phyloP scores from a whole-genome alignment of 1,139 yeast genomes.

The Kodamaea ohmeri region DNA sequence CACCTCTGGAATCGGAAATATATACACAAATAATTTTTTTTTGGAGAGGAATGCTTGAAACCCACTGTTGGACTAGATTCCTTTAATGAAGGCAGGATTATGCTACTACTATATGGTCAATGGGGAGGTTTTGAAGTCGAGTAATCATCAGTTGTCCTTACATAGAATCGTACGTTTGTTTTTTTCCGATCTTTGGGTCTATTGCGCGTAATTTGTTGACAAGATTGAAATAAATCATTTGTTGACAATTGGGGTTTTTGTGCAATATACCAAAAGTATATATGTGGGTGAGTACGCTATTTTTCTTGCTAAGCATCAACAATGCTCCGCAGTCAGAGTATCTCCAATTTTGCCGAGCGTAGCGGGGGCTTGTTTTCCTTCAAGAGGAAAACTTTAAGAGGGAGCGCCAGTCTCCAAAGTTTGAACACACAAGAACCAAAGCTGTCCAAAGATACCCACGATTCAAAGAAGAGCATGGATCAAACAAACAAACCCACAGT shows the following conservation, averaged over 20 bases:
- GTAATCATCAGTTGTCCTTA: too few relatives aligned
- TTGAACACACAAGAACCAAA: background rate
- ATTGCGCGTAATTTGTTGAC: background rate
- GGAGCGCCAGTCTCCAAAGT: slow-evolving; percentile 5
- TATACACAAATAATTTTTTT: background rate
- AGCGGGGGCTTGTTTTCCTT: slow-evolving; percentile 26
- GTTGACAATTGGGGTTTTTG: slow-evolving; percentile 7
- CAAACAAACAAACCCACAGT: background rate
- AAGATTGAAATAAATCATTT: background rate
- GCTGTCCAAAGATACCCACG: too few relatives aligned
- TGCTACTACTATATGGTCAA: too few relatives aligned
- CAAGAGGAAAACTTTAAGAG: slow-evolving; percentile 14
- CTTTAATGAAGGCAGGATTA: too few relatives aligned
- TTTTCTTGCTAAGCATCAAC: background rate
- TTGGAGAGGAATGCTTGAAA: background rate
- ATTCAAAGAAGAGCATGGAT: too few relatives aligned
- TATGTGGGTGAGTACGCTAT: slow-evolving; percentile 2
- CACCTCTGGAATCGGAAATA: slow-evolving; percentile 2
- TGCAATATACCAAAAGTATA: slow-evolving; percentile 1
- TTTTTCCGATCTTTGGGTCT: background rate
- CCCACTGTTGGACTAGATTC: too few relatives aligned
- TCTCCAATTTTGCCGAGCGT: slow-evolving; percentile 26
- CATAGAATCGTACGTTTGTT: too few relatives aligned
- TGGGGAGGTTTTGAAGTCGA: too few relatives aligned
- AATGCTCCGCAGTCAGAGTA: slow-evolving; percentile 34